A percentile compares a stretch with the other conserved stretches of the same genome.
These are phyloP conservation scores for Chytriomyces sp. DNA, from an alignment of 192 early-diverging fungal species.

Conservation along the genomic window DNA sequence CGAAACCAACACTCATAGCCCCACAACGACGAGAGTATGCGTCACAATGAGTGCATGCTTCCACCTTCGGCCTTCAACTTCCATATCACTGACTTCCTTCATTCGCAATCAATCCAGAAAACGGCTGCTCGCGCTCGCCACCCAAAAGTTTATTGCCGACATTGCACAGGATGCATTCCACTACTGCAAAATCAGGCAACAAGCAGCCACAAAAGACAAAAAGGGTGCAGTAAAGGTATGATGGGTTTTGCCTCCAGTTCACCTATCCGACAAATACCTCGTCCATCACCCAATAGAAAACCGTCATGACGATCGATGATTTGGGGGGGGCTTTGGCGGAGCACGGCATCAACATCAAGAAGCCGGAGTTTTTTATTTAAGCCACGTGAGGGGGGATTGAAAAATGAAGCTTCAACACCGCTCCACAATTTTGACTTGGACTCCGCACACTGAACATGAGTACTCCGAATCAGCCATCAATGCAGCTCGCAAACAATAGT, in stretches of 20 bases:
- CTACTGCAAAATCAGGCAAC: constrained; percentile 76
- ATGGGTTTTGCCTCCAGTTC: background rate
- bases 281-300: constrained; percentile 53
- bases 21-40: no score
- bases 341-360: constrained; percentile 94
- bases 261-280: background rate
- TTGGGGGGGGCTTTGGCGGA: constrained; percentile 84
- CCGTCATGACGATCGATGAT: constrained; percentile 92
- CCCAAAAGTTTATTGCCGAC: constrained; percentile 86
- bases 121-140: constrained; percentile 75
- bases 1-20: background rate
- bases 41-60: no score
- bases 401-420: background rate
- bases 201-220: constrained; percentile 65
- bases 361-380: constrained; percentile 89
- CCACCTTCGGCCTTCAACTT: background rate
- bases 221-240: constrained; percentile 48
- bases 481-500: constrained; percentile 12
- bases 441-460: background rate
- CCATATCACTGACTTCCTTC: background rate
- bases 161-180: constrained; percentile 86
- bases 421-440: background rate
- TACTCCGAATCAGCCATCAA: background rate
- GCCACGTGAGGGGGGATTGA: background rate
- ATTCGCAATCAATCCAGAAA: constrained; percentile 55